Evolutionary conservation across 306 rosid species (phyloP).

Genomic region (Citrullus amarus): DNA sequence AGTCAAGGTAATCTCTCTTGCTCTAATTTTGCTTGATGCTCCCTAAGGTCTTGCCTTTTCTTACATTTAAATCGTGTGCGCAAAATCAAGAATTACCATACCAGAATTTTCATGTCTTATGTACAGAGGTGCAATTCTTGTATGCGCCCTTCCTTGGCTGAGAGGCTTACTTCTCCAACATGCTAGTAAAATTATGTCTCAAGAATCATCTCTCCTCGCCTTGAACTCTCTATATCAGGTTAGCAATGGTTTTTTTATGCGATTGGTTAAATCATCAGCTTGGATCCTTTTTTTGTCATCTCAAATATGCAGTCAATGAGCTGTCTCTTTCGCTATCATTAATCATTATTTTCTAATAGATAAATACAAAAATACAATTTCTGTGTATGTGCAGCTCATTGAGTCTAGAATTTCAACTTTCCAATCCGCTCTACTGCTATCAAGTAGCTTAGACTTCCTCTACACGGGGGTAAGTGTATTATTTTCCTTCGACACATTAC

Average conservation of each 20-base stretch:
- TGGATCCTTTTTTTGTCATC: not conserved
- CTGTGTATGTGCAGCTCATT: slow-evolving; percentile 37
- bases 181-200: slow-evolving; percentile 61
- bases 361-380: not conserved
- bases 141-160: slow-evolving; percentile 68
- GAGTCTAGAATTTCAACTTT: slow-evolving; percentile 71
- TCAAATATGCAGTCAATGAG: not conserved
- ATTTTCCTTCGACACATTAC: not conserved
- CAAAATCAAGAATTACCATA: not conserved
- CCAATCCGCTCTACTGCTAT: slow-evolving; percentile 50
- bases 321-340: not conserved
- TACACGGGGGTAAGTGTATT: slow-evolving; percentile 39
- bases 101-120: not conserved
- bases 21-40: not conserved
- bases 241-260: slow-evolving; percentile 5
- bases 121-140: slow-evolving; percentile 65
- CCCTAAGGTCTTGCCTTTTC: not conserved
- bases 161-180: slow-evolving; percentile 61
- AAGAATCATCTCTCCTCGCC: slow-evolving; percentile 56
- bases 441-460: slow-evolving; percentile 48
- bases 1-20: slow-evolving; percentile 38
- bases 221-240: slow-evolving; percentile 80
- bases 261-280: not conserved
- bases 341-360: not conserved
- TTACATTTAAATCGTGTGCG: not conserved